These are phyloP conservation scores for Lagenidium sp. DNA, from an alignment of 352 stramenopile genomes.

Conservation along the genomic window DNA sequence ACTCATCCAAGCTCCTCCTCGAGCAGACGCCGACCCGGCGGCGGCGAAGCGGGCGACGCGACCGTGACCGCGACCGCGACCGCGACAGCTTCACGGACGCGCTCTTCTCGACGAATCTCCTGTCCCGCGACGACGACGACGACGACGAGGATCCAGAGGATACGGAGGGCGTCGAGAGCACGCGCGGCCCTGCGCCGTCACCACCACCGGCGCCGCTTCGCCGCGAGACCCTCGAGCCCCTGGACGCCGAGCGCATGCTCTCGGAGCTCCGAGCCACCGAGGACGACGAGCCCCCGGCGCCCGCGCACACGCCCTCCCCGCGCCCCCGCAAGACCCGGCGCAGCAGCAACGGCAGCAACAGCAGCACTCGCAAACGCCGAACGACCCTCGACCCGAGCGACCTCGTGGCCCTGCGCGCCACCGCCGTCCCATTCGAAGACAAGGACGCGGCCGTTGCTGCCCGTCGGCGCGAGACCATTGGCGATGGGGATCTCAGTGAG, in stretches of 20 bases:
- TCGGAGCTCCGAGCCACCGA: slow-evolving; percentile 16
- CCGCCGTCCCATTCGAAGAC: not conserved
- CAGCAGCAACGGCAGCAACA: too few relatives aligned
- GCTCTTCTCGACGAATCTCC: slow-evolving; percentile 38
- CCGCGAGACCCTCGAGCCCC: slow-evolving; percentile 44
- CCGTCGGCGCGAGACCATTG: slow-evolving; percentile 50
- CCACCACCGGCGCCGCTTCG: slow-evolving; percentile 5
- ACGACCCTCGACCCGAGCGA: slow-evolving; percentile 50
- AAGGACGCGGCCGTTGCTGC: slow-evolving; percentile 1
- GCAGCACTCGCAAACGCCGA: slow-evolving; percentile 16
- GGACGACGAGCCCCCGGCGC: not conserved
- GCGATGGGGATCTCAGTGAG: slow-evolving; percentile 34
- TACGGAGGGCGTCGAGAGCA: slow-evolving; percentile 1
- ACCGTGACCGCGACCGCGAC: slow-evolving; percentile 2
- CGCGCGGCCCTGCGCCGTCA: not conserved
- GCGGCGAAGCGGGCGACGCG: not conserved
- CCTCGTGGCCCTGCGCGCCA: slow-evolving; percentile 16
- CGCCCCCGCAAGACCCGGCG: too few relatives aligned
- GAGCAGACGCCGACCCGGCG: not conserved
- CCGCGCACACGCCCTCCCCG: not conserved
- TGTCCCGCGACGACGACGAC: slow-evolving; percentile 19
- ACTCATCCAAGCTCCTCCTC: slow-evolving; percentile 22
- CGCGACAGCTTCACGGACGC: slow-evolving; percentile 42
- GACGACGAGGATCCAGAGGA: slow-evolving; percentile 3
- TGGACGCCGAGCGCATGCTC: slow-evolving; percentile 32